Evolutionary conservation across 1,284 basidiomycete genomes (phyloP).

Genomic region (Mycena citricolor): DNA sequence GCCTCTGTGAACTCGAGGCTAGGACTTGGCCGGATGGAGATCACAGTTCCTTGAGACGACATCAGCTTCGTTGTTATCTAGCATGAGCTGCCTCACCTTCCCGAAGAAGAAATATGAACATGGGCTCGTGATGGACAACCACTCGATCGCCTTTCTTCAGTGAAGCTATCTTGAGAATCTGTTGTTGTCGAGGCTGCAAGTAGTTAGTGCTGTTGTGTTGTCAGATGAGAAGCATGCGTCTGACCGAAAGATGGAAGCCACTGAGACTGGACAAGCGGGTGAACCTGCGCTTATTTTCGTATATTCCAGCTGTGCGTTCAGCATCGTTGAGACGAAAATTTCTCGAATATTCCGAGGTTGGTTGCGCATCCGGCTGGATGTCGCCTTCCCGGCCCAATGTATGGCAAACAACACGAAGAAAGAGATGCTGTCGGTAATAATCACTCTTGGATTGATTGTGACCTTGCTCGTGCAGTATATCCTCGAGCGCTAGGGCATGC

Average conservation of each 20-base stretch:
- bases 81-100: constrained; percentile 44
- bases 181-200: constrained; percentile 26
- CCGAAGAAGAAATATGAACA: constrained; percentile 64
- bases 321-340: constrained; percentile 29
- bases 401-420: constrained; percentile 65
- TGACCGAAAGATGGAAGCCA: constrained; percentile 16
- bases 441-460: constrained; percentile 65
- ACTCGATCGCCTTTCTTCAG: constrained; percentile 59
- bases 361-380: constrained; percentile 12
- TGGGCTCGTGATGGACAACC: constrained; percentile 55
- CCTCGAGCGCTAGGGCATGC: constrained; percentile 70
- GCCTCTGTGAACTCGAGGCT: constrained; percentile 52
- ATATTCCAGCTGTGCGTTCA: constrained; percentile 46
- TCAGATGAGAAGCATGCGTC: constrained; percentile 1
- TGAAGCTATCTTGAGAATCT: constrained; percentile 36
- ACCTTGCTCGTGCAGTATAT: constrained; percentile 57
- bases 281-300: not conserved
- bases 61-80: not conserved
- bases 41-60: constrained; percentile 50
- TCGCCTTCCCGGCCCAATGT: constrained; percentile 41
- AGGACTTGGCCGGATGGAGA: constrained; percentile 52
- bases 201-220: no score
- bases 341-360: constrained; percentile 20
- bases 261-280: constrained; percentile 11
- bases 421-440: constrained; percentile 66